Conservation (phyloP, 1,284 basidiomycete genomes). For the Pholiota adiposa region DNA sequence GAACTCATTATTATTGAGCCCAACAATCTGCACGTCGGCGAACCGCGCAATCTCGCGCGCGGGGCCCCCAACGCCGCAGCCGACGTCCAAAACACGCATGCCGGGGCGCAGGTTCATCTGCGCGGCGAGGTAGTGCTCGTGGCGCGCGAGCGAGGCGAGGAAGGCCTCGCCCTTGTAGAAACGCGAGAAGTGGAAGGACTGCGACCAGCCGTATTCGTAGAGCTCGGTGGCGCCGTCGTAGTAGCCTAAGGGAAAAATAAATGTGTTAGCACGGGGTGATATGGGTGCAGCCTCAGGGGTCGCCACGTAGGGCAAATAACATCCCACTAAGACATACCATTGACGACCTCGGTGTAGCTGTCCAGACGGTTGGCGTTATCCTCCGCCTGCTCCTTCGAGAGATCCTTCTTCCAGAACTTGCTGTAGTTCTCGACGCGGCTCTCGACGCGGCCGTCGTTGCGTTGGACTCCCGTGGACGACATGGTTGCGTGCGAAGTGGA, state of each 20-base stretch:
- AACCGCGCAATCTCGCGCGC: slow-evolving; percentile 95
- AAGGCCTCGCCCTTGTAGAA: slow-evolving; percentile 98
- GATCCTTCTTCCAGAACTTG: slow-evolving; percentile 93
- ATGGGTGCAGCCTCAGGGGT: neutral
- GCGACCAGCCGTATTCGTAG: slow-evolving; percentile 95
- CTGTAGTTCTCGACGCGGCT: slow-evolving; percentile 91
- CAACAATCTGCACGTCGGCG: slow-evolving; percentile 85
- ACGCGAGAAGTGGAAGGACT: slow-evolving; percentile 97
- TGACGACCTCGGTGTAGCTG: slow-evolving; percentile 93
- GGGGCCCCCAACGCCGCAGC: slow-evolving; percentile 97
- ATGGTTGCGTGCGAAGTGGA: slow-evolving; percentile 15
- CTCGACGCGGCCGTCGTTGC: slow-evolving; percentile 76
- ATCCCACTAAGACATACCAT: slow-evolving; percentile 57
- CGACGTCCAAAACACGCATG: slow-evolving; percentile 97
- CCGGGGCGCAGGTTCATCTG: slow-evolving; percentile 85
- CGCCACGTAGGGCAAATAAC: neutral
- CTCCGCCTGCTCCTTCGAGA: slow-evolving; percentile 67
- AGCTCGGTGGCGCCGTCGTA: slow-evolving; percentile 97
- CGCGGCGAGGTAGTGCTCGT: slow-evolving; percentile 96
- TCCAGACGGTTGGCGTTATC: slow-evolving; percentile 81
- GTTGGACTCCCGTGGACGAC: slow-evolving; percentile 25
- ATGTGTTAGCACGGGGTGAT: too few species aligned
- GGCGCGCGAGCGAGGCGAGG: slow-evolving; percentile 83
- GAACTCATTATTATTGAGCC: slow-evolving; percentile 97
- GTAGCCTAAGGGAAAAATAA: slow-evolving; percentile 69